Conservation (phyloP, 345 rosid genomes). For the Citrus inodora region DNA sequence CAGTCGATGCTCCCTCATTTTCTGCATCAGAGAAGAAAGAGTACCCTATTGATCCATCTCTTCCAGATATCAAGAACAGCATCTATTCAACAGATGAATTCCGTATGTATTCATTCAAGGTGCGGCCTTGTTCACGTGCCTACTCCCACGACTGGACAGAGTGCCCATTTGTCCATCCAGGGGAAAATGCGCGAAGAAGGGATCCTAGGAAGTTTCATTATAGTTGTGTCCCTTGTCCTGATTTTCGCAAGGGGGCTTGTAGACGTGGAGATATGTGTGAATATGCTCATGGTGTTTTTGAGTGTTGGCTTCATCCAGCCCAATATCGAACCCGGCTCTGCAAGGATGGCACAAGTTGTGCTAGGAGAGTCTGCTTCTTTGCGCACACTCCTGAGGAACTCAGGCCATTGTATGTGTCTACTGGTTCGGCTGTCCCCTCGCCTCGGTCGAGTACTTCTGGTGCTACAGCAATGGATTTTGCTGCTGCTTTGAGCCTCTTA, state of each 20-base stretch:
- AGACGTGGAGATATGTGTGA: constrained; percentile 95
- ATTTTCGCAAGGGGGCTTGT: constrained; percentile 90
- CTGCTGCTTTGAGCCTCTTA: constrained; percentile 69
- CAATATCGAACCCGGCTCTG: constrained; percentile 91
- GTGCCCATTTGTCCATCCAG: constrained; percentile 97
- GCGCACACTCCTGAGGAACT: constrained; percentile 92
- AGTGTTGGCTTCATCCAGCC: constrained; percentile 98
- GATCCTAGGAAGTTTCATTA: constrained; percentile 97
- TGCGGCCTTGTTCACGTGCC: constrained; percentile 91
- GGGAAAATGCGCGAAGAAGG: constrained; percentile 95
- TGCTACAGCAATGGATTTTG: constrained; percentile 69
- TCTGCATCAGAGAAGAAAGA: constrained; percentile 66
- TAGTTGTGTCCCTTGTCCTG: constrained; percentile 97
- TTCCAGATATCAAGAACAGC: constrained; percentile 94
- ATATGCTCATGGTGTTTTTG: constrained; percentile 97
- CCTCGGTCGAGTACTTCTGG: constrained; percentile 69
- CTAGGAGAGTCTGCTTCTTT: constrained; percentile 89
- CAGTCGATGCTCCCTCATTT: constrained; percentile 25
- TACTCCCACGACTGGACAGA: constrained; percentile 99
- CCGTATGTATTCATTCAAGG: constrained; percentile 94
- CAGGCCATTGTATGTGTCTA: constrained; percentile 78
- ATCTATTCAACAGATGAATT: constrained; percentile 91
- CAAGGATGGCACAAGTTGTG: constrained; percentile 86
- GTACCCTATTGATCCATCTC: constrained; percentile 89
- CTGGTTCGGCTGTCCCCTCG: constrained; percentile 90